Conservation (phyloP, 2,329 filamentous ascomycete species). For the Epicoccum sorghinum region DNA sequence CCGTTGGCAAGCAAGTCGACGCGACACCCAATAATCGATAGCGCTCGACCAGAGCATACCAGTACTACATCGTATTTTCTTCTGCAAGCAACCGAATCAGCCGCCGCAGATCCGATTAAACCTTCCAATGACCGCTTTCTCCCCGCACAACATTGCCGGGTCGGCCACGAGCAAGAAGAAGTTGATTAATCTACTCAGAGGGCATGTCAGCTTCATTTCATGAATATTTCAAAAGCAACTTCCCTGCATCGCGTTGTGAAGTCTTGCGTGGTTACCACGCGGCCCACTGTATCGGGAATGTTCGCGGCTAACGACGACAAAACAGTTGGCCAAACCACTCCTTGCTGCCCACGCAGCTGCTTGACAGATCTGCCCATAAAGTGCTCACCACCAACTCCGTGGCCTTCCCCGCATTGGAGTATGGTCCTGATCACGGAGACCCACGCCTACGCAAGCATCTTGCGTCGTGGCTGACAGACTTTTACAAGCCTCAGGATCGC, state of each 20-base stretch:
- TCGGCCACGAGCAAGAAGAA: conserved; percentile 38
- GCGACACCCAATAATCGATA: conserved; percentile 26
- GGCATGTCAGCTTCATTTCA: conserved; percentile 34
- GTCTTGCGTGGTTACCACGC: conserved; percentile 19
- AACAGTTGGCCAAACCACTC: conserved; percentile 69
- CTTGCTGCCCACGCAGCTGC: conserved; percentile 69
- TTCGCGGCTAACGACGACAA: conserved; percentile 26
- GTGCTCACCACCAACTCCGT: conserved; percentile 66
- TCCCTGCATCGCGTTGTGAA: conserved; percentile 9
- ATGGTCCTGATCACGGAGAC: conserved; percentile 76
- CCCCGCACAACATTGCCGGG: conserved; percentile 35
- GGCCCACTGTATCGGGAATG: conserved; percentile 19
- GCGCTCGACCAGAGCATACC: background rate
- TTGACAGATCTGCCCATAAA: conserved; percentile 65
- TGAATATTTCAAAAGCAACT: conserved; percentile 10
- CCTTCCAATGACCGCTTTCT: conserved; percentile 34
- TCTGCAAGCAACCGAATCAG: conserved; percentile 15
- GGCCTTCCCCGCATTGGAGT: conserved; percentile 71
- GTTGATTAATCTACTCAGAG: conserved; percentile 46
- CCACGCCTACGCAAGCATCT: conserved; percentile 65
- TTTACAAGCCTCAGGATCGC: conserved; percentile 59
- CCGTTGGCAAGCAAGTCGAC: conserved; percentile 7
- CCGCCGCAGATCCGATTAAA: conserved; percentile 9
- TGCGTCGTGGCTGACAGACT: conserved; percentile 70
- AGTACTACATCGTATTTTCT: conserved; percentile 5